Percentiles rank a stretch among this genome's conserved stretches.
These are phyloP conservation scores for Celoporthe dispersa DNA, from an alignment of 2,329 filamentous ascomycete species.

Conservation along the genomic window DNA sequence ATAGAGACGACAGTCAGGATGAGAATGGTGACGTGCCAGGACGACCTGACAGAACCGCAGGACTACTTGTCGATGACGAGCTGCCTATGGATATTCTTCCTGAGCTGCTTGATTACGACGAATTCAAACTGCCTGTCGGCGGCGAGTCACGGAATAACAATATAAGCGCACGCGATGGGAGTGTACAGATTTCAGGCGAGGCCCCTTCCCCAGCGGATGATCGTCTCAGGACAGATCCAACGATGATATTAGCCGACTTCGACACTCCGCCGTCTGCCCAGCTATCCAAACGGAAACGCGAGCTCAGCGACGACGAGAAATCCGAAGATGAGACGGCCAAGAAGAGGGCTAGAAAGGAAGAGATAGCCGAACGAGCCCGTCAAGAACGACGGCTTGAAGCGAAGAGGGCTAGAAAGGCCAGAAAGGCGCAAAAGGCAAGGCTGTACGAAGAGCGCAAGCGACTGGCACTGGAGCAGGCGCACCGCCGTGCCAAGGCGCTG, in stretches of 20 bases:
- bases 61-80: conserved; percentile 6
- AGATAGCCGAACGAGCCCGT: neutral
- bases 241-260: neutral
- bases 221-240: conserved; percentile 1
- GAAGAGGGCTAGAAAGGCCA: neutral
- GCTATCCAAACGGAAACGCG: conserved; percentile 20
- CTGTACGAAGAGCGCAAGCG: conserved; percentile 21
- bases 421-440: neutral
- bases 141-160: neutral
- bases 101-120: conserved; percentile 1
- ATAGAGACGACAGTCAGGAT: conserved; percentile 5
- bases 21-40: neutral
- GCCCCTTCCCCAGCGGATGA: neutral
- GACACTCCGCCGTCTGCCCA: conserved; percentile 21
- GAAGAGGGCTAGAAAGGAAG: neutral
- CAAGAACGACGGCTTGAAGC: neutral
- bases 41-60: neutral
- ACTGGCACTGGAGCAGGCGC: conserved; percentile 18
- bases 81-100: neutral
- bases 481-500: conserved; percentile 24
- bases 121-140: neutral
- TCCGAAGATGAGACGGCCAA: neutral
- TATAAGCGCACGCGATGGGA: neutral
- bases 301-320: neutral
- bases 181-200: neutral